phyloP scores from a whole-genome alignment of 805 yeast species.

The Lachancea thermotolerans region DNA sequence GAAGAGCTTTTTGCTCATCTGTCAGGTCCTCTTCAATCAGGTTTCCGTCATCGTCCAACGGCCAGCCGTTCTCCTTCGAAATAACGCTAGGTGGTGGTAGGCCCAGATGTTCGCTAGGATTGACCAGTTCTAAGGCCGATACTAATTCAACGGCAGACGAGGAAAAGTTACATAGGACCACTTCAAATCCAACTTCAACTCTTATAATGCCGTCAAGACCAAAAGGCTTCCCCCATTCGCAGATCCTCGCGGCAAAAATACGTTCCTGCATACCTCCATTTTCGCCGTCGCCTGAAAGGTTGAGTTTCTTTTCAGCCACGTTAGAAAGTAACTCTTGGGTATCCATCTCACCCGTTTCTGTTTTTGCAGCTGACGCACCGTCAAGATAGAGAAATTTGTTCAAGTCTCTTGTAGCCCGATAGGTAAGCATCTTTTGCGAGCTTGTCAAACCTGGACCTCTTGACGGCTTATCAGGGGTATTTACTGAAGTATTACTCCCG shows the following conservation, averaged over 20 bases:
- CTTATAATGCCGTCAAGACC: constrained; percentile 55
- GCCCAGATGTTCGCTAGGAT: constrained; percentile 33
- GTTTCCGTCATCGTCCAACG: constrained; percentile 20
- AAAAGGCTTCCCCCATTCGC: constrained; percentile 46
- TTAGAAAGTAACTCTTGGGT: constrained; percentile 41
- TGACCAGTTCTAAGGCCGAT: constrained; percentile 37
- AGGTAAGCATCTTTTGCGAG: constrained; percentile 35
- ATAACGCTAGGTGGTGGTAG: constrained; percentile 32
- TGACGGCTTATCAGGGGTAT: neutral
- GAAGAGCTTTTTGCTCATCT: constrained; percentile 16
- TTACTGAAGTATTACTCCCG: neutral
- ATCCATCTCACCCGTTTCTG: constrained; percentile 54
- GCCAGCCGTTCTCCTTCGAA: constrained; percentile 27
- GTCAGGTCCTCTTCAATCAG: constrained; percentile 19
- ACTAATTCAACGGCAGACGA: constrained; percentile 40
- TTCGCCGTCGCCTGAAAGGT: constrained; percentile 14
- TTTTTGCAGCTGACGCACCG: constrained; percentile 65
- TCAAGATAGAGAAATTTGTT: constrained; percentile 47
- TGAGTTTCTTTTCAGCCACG: constrained; percentile 13
- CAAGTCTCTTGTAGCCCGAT: constrained; percentile 41
- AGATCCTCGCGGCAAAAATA: constrained; percentile 42
- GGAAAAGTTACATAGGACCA: constrained; percentile 53
- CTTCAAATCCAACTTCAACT: constrained; percentile 55
- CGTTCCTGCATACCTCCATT: constrained; percentile 35
- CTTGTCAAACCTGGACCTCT: neutral